These are phyloP conservation scores for Ceratocystiopsis minuta DNA, from an alignment of 2,329 filamentous ascomycete species.

Conservation along the genomic window DNA sequence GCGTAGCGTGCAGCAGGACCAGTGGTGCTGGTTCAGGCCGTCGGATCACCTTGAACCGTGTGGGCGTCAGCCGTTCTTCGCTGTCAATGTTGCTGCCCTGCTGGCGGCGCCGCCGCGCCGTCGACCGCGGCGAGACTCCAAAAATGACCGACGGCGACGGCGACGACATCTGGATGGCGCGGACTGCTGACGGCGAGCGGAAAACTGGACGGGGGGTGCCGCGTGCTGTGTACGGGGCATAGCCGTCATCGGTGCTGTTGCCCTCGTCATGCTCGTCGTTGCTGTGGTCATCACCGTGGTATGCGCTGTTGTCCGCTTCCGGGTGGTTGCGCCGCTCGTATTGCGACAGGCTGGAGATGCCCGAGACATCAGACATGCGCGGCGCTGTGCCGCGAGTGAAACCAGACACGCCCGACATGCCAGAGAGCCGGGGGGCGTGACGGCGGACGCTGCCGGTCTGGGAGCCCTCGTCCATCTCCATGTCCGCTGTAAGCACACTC, in stretches of 20 bases:
- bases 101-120: constrained; percentile 19
- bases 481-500: background rate
- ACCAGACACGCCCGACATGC: background rate
- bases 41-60: constrained; percentile 36
- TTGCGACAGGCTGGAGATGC: constrained; percentile 33
- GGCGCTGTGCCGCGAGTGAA: background rate
- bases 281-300: constrained; percentile 17
- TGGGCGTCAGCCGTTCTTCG: constrained; percentile 24
- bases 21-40: constrained; percentile 36
- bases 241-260: constrained; percentile 22
- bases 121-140: constrained; percentile 33
- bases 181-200: constrained; percentile 49
- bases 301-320: background rate
- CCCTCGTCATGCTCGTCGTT: constrained; percentile 23
- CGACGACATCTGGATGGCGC: constrained; percentile 54
- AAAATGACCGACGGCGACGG: constrained; percentile 35
- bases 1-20: constrained; percentile 59
- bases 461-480: background rate
- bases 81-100: background rate
- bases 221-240: constrained; percentile 32
- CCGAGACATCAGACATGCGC: constrained; percentile 30
- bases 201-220: constrained; percentile 45
- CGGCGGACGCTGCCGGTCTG: constrained; percentile 11
- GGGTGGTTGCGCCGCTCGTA: constrained; percentile 30
- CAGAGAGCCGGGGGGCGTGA: background rate